Evolutionary conservation across 225 moss, liverwort and hornwort species (phyloP).

Genomic region (Straminergon stramineum): DNA sequence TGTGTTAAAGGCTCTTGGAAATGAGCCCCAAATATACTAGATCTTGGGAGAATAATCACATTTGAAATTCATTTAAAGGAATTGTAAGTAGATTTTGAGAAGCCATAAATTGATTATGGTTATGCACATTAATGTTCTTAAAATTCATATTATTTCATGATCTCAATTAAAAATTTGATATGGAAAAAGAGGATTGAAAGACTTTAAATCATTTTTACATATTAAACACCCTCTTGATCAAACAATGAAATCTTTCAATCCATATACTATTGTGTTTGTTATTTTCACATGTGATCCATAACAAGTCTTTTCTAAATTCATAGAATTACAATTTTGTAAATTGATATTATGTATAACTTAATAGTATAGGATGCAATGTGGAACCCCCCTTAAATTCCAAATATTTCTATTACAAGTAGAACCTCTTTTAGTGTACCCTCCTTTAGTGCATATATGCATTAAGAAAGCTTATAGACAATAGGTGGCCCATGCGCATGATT

Average conservation of each 20-base stretch:
- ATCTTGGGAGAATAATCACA: accelerated
- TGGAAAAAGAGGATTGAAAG: accelerated
- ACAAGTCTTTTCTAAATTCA: accelerated
- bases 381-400: too few species aligned
- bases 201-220: accelerated
- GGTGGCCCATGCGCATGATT: too few species aligned
- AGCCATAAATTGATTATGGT: accelerated
- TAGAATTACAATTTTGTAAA: accelerated
- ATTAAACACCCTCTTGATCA: accelerated
- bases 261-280: neutral
- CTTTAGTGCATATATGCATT: too few species aligned
- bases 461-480: too few species aligned
- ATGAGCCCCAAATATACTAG: accelerated
- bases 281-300: accelerated
- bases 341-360: neutral
- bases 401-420: too few species aligned
- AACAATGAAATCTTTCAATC: neutral
- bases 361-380: too few species aligned
- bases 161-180: neutral
- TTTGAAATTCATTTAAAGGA: neutral
- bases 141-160: neutral
- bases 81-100: neutral
- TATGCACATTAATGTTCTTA: accelerated
- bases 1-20: neutral
- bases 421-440: too few species aligned